Conservation (phyloP, 164 flowering plant genomes). For the Stephania japonica region DNA sequence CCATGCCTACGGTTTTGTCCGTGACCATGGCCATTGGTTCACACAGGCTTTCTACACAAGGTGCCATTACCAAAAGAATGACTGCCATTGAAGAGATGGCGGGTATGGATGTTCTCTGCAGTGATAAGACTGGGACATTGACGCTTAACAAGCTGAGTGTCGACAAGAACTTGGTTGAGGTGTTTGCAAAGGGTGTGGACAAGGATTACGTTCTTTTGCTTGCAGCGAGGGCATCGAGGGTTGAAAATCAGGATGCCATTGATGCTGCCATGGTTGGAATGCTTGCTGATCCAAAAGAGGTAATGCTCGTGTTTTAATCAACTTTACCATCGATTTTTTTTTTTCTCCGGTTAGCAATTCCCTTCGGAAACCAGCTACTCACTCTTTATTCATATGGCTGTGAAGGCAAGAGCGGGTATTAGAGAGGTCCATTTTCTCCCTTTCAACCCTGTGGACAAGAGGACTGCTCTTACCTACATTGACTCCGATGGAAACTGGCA, state of each 20-base stretch:
- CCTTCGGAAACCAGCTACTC: neutral
- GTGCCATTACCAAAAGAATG: slow-evolving; percentile 84
- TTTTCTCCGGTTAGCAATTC: neutral
- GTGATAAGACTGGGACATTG: slow-evolving; percentile 38
- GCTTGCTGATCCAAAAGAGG: slow-evolving; percentile 46
- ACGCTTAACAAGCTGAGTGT: slow-evolving; percentile 40
- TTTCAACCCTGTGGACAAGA: slow-evolving; percentile 41
- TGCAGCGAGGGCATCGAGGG: slow-evolving; percentile 41
- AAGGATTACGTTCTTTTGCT: slow-evolving; percentile 35
- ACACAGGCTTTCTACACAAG: slow-evolving; percentile 74
- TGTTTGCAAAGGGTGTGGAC: slow-evolving; percentile 33
- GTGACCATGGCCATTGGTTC: slow-evolving; percentile 90
- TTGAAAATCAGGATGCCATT: slow-evolving; percentile 42
- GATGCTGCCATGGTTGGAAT: slow-evolving; percentile 43
- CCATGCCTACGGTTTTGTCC: slow-evolving; percentile 81
- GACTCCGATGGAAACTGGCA: slow-evolving; percentile 35
- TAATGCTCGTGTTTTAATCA: neutral
- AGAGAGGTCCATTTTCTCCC: slow-evolving; percentile 38
- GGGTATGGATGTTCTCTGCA: slow-evolving; percentile 63
- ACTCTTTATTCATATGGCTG: neutral
- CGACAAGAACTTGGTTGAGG: slow-evolving; percentile 34
- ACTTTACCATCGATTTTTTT: neutral
- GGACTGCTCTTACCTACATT: slow-evolving; percentile 41
- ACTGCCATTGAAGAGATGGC: slow-evolving; percentile 93
- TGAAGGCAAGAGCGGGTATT: slow-evolving; percentile 34